phyloP scores from a whole-genome alignment of 352 stramenopile genomes.

The Pythium brachiatum region DNA sequence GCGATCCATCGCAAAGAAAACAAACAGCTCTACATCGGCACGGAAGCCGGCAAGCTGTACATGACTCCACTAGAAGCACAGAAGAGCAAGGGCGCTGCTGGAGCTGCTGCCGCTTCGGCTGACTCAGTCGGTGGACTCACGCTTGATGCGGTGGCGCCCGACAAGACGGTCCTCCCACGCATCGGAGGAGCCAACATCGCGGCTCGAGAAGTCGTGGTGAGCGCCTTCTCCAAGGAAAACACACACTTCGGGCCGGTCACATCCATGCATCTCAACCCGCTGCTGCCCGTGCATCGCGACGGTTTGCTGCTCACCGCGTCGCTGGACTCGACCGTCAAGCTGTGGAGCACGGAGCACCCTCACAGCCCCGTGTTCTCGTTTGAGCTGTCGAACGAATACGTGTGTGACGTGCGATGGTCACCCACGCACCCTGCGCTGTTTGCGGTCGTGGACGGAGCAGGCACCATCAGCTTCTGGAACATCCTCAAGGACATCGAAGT shows the following conservation, averaged over 20 bases:
- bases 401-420: conserved; percentile 87
- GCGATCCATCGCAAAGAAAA: conserved; percentile 80
- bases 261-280: conserved; percentile 81
- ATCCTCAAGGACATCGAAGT: conserved; percentile 84
- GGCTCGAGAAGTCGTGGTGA: conserved; percentile 68
- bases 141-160: conserved; percentile 7
- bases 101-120: conserved; percentile 9
- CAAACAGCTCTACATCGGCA: conserved; percentile 83
- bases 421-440: conserved; percentile 77
- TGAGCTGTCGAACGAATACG: conserved; percentile 86
- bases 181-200: conserved; percentile 14
- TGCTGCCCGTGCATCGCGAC: conserved; percentile 69
- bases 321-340: conserved; percentile 84
- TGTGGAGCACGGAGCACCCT: conserved; percentile 83
- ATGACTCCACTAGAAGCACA: conserved; percentile 71
- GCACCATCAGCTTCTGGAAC: conserved; percentile 80
- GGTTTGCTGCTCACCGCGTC: conserved; percentile 79
- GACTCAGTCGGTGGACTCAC: conserved; percentile 13
- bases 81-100: conserved; percentile 51
- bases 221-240: conserved; percentile 53
- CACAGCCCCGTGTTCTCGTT: conserved; percentile 74
- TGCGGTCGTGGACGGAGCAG: conserved; percentile 75
- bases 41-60: conserved; percentile 79
- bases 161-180: conserved; percentile 38
- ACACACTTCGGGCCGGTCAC: conserved; percentile 84